A percentile compares a stretch with the other conserved stretches of the same genome.
phyloP scores from a whole-genome alignment of 306 rosid genomes.

The Trifolium repens region DNA sequence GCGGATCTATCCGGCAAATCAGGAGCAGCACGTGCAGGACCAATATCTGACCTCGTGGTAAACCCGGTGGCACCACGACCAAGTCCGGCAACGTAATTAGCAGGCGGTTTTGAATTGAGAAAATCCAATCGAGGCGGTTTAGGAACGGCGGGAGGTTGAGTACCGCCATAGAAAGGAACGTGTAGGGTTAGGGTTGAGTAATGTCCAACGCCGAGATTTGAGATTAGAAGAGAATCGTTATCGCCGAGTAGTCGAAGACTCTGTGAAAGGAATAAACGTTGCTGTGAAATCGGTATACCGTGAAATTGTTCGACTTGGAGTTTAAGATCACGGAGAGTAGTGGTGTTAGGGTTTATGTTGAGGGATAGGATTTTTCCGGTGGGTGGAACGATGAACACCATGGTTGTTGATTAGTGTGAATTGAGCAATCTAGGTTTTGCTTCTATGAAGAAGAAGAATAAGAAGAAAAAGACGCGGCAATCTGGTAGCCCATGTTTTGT shows the following conservation, averaged over 20 bases:
- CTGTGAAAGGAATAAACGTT: constrained; percentile 69
- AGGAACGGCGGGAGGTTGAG: constrained; percentile 31
- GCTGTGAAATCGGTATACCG: constrained; percentile 56
- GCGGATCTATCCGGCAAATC: too few relatives aligned
- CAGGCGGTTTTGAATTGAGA: too few relatives aligned
- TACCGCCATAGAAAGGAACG: not conserved
- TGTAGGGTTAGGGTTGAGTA: constrained; percentile 55
- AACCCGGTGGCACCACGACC: too few relatives aligned
- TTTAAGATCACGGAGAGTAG: constrained; percentile 65
- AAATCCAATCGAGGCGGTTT: constrained; percentile 66
- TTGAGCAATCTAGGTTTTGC: not conserved
- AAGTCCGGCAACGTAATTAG: too few relatives aligned
- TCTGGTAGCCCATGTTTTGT: too few relatives aligned
- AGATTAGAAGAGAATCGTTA: constrained; percentile 52
- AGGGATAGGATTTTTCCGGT: constrained; percentile 58
- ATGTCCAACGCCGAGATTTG: constrained; percentile 55
- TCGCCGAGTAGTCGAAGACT: constrained; percentile 45
- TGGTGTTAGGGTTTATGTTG: constrained; percentile 62
- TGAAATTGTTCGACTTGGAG: constrained; percentile 50
- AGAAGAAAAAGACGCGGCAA: too few relatives aligned
- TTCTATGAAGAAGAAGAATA: not conserved
- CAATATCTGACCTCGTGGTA: too few relatives aligned
- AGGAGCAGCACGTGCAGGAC: too few relatives aligned
- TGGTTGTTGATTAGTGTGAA: constrained; percentile 2
- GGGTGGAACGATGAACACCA: constrained; percentile 73